Evolutionary conservation across 805 yeast species (phyloP).

Genomic region (Wickerhamomyces tratensis): DNA sequence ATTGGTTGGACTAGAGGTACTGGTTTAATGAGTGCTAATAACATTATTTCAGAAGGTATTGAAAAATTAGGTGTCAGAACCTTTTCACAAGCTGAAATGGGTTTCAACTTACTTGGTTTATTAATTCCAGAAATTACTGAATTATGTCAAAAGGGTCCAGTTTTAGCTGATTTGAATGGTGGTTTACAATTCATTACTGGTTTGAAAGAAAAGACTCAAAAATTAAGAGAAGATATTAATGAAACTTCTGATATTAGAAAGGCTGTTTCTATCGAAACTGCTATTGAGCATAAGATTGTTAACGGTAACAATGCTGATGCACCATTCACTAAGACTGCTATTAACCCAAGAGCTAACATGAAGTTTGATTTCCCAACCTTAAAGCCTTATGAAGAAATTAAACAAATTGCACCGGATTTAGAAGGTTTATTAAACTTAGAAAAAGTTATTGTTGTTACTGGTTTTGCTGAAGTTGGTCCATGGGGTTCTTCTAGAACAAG

Average conservation of each 20-base stretch:
- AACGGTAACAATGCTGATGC: conserved; percentile 85
- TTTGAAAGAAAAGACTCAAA: conserved; percentile 78
- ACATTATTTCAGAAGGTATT: conserved; percentile 95
- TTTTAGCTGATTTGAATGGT: conserved; percentile 97
- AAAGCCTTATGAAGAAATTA: conserved; percentile 67
- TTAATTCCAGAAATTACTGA: conserved; percentile 79
- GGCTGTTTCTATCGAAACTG: conserved; percentile 90
- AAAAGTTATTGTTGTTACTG: conserved; percentile 88
- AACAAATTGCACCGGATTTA: conserved; percentile 58
- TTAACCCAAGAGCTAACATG: conserved; percentile 93
- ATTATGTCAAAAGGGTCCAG: conserved; percentile 88
- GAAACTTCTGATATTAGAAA: conserved; percentile 89
- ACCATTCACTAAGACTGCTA: conserved; percentile 65
- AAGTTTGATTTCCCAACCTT: conserved; percentile 87
- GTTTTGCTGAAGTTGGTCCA: conserved; percentile 98
- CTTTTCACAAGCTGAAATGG: conserved; percentile 98
- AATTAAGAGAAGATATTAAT: conserved; percentile 62
- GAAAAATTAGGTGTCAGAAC: conserved; percentile 95
- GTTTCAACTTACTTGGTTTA: conserved; percentile 92
- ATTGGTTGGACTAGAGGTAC: conserved; percentile 99
- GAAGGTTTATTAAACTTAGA: conserved; percentile 91
- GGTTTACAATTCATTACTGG: conserved; percentile 92
- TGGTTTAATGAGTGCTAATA: conserved; percentile 96
- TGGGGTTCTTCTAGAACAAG: conserved; percentile 99
- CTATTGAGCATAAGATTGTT: conserved; percentile 73